Evolutionary conservation across 2,329 filamentous ascomycete genomes (phyloP), one percentile per base, ranked within the genome.

Genomic region (Alternaria brassicicola): DNA sequence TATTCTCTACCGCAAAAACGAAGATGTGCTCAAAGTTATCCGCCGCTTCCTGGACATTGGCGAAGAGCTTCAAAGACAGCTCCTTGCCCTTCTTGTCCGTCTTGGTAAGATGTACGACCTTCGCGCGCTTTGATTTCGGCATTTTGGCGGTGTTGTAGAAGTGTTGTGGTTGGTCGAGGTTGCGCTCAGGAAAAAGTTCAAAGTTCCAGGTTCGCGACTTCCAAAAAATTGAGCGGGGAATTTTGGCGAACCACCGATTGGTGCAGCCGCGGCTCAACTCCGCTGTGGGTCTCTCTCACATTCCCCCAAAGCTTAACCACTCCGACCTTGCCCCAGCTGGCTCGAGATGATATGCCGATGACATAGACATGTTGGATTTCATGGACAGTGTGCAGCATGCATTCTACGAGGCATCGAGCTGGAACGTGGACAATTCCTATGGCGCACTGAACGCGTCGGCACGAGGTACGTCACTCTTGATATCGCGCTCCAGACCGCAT

Each of bases 361-460:
- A 68, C 62, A 64, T 45, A 70, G 82, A 75, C 69, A 97, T 97
- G 93, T 88, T 95, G 81, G 90, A 93, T 80, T 97, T 97, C 83
- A 96, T 97, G 92, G 93, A 96, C 80, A 94, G 96, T 82, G 89
- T 97, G 82, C 92, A 96, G 80, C 86, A 90, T 80, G 91, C 92
- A 72, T 97, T 97, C 81, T 91, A 92, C 78, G 85, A 90, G 76
- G 89, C 90, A 55, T 93, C 93, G 43, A 86, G 89, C 76, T 97
- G 93, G 93, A 91, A 93, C 75, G 85, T 88, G 72, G 92, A 97
- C 82, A 97, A 96, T 79, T 95, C 91, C 60, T 97, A 97, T 80
- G 89, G 91, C 67, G 87, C 89, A 65, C 83, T 97, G 72, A 97
- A 93, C 68, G 88, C 89, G 57, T 96, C 92, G 4, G 88, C 92